Conservation (phyloP, 2,329 filamentous ascomycete genomes). For the Xylaria multiplex region DNA sequence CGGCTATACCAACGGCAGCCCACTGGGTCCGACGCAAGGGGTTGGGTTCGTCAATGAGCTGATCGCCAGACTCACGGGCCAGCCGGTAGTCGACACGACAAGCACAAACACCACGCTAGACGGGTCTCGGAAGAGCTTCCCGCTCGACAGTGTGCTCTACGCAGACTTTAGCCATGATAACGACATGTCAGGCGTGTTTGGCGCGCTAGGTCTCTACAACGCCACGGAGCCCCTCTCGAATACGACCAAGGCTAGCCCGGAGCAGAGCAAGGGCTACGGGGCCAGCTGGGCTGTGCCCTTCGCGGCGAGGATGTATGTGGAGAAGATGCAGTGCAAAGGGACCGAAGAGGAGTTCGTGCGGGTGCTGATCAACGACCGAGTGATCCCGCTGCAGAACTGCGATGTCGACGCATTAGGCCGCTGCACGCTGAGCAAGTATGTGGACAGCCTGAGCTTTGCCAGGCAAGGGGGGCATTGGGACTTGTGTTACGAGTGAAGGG, state of each 20-base stretch:
- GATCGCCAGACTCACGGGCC: slow-evolving; percentile 77
- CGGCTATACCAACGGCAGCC: slow-evolving; percentile 78
- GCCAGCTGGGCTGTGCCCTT: slow-evolving; percentile 86
- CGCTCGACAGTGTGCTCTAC: slow-evolving; percentile 74
- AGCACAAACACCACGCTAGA: slow-evolving; percentile 83
- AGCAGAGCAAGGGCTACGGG: slow-evolving; percentile 73
- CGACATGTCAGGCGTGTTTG: slow-evolving; percentile 80
- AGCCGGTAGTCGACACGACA: slow-evolving; percentile 76
- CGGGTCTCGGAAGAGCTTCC: slow-evolving; percentile 73
- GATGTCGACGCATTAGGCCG: slow-evolving; percentile 74
- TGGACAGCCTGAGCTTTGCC: slow-evolving; percentile 80
- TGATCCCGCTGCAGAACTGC: slow-evolving; percentile 77
- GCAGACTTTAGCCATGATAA: slow-evolving; percentile 96
- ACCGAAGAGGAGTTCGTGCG: slow-evolving; percentile 75
- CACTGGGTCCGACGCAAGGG: slow-evolving; percentile 83
- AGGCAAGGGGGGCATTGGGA: slow-evolving; percentile 77
- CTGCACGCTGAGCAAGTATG: slow-evolving; percentile 75
- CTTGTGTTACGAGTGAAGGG: slow-evolving; percentile 62
- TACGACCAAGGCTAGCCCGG: slow-evolving; percentile 59
- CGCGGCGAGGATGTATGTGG: slow-evolving; percentile 81
- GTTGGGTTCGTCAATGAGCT: slow-evolving; percentile 91
- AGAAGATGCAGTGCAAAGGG: slow-evolving; percentile 78
- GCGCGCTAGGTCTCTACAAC: slow-evolving; percentile 82
- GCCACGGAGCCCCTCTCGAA: slow-evolving; percentile 64
- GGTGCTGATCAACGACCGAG: slow-evolving; percentile 84